Base-by-base conservation (phyloP, 1,284 basidiomycete genomes). In the Ceratobasidium papillatum region DNA sequence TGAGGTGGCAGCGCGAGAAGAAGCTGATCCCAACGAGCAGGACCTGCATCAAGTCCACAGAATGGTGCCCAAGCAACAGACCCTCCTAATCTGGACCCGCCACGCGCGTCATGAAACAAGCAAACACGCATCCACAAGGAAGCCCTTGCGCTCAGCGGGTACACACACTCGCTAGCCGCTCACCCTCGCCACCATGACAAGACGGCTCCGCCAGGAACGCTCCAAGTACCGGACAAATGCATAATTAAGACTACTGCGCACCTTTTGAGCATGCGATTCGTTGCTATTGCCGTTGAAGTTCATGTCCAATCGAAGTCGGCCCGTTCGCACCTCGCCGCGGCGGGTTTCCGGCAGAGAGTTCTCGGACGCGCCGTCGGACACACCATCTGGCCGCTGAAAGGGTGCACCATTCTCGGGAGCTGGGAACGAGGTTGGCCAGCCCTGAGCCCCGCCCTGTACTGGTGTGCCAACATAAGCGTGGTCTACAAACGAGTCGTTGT, bases 1-100 rank as follows among this genome's bases (percentile, higher is more conserved):
- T 27, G 51, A 41, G 51, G 65, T 69, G 65, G 65, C 65, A 45
- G 52, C 30, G 65, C 65, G 58, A 69, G 49, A 45, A 49, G 45
- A 66, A 52, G 36, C 47, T 8, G 64, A 36, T 25, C 34, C 32
- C 58, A 34, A 32, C 47, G 3, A 66, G 22, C 64, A 65, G 63
- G 38, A 51, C 30, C 32, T 51, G 61, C 52, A 63, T 27, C 41
- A 63, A 63, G 22, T 25, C 41, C 25, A 27, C 8, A 47, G 43
- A 47, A 25, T 34, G 5, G 25, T n/a, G 25, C 25, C 45, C 43
- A 66, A 30, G 27, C 64, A 41, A 51, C 49, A 52, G 32, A 49
- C 41, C 64, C 49, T 34, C 32, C 45, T 51, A 51, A 45, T 32
- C 49, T 38, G 49, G 45, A 47, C 45, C 49, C 5, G 17, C 43